These are phyloP conservation scores for Candida sojae DNA, from an alignment of 1,139 yeast genomes.

Conservation along the genomic window DNA sequence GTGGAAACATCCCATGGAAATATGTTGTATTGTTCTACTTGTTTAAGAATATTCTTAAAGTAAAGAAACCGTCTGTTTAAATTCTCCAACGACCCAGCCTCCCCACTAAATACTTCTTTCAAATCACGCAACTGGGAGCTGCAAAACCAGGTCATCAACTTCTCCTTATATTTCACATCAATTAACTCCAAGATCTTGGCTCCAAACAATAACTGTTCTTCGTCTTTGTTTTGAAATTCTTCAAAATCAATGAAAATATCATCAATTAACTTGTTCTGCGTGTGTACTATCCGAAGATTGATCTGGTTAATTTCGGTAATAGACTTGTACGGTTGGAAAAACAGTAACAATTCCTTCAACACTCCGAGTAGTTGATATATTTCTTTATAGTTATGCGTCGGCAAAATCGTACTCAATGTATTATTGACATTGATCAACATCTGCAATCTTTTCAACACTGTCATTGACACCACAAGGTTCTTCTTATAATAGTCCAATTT, in stretches of 20 bases:
- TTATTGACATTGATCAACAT: constrained; percentile 82
- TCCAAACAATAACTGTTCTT: constrained; percentile 50
- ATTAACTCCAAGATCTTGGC: constrained; percentile 72
- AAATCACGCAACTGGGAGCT: constrained; percentile 73
- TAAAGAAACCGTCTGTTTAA: constrained; percentile 78
- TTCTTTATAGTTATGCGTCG: constrained; percentile 56
- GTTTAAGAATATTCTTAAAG: constrained; percentile 68
- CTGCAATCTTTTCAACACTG: constrained; percentile 81
- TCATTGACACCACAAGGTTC: constrained; percentile 81
- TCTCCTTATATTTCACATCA: constrained; percentile 60
- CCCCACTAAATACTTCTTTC: constrained; percentile 77
- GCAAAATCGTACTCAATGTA: constrained; percentile 53
- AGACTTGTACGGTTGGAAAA: constrained; percentile 81
- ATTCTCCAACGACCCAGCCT: constrained; percentile 93
- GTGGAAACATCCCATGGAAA: constrained; percentile 84
- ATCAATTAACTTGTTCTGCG: constrained; percentile 67
- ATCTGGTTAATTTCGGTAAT: constrained; percentile 78
- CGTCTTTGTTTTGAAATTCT: constrained; percentile 26
- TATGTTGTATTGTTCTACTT: constrained; percentile 51
- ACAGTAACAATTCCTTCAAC: constrained; percentile 72
- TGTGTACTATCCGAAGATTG: constrained; percentile 60
- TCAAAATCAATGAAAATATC: constrained; percentile 79
- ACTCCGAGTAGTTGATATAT: constrained; percentile 72
- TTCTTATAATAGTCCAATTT: constrained; percentile 77
- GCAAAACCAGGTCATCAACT: constrained; percentile 74